Evolutionary conservation across 78 protist species (phyloP).

Genomic region (Trichosphaerium sp.): DNA sequence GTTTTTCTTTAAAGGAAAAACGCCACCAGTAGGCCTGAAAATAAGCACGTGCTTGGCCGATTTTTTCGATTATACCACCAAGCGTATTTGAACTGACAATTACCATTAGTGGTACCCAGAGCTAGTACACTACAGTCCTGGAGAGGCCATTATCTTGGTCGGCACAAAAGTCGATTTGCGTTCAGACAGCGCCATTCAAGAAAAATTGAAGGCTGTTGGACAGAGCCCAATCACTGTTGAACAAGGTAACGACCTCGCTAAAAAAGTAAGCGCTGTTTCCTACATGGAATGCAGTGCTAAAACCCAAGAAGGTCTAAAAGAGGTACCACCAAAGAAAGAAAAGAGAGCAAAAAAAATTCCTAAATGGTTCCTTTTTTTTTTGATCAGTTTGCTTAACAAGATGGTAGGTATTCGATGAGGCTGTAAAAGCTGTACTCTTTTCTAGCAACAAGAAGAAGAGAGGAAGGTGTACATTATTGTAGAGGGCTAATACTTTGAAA

Average conservation of each 20-base stretch:
- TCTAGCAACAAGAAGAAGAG: slow-evolving; percentile 26
- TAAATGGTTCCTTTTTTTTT: too few species aligned
- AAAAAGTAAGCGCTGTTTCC: slow-evolving; percentile 51
- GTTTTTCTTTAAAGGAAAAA: not conserved
- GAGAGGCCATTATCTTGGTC: slow-evolving; percentile 75
- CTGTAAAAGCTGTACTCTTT: slow-evolving; percentile 67
- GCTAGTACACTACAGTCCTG: slow-evolving; percentile 76
- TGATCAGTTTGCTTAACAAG: too few species aligned
- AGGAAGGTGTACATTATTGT: too few species aligned
- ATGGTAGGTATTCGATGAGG: slow-evolving; percentile 85
- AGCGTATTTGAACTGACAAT: too few species aligned
- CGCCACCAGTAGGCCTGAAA: not conserved
- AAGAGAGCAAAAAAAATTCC: too few species aligned
- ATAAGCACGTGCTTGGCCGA: not conserved
- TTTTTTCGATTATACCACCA: too few species aligned
- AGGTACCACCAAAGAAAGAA: too few species aligned
- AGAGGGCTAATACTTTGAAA: too few species aligned
- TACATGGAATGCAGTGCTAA: slow-evolving; percentile 89
- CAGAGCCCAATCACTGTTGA: slow-evolving; percentile 36
- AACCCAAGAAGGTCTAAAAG: slow-evolving; percentile 67
- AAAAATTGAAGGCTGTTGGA: slow-evolving; percentile 24
- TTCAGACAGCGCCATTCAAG: slow-evolving; percentile 41
- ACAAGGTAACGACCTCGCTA: slow-evolving; percentile 48
- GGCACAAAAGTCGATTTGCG: slow-evolving; percentile 82
- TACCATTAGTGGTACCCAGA: slow-evolving; percentile 83